Base-by-base conservation (phyloP, 1,284 basidiomycete species). In the Austroboletus niveus region DNA sequence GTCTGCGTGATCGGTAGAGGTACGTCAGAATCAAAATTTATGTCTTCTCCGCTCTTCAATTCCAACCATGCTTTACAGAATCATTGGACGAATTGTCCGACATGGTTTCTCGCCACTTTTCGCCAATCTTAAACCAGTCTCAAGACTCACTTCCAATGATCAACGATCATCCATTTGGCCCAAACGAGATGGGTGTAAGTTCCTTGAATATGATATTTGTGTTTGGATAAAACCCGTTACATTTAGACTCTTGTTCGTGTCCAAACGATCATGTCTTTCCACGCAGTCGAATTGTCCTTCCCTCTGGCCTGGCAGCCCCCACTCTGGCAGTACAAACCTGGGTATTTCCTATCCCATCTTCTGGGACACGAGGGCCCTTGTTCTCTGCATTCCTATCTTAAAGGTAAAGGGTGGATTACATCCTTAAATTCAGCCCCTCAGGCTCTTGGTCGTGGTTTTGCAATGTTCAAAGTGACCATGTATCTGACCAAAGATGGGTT, bases 361-460 rank as follows among this genome's bases (percentile, higher is more conserved):
- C 72, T 98, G 45, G 97, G 97, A 0, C 96, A 99, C 69, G 98
- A 99, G 73, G 98, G 97, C 4, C 85, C 89, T 36, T 97, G 97
- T 1, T 98, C 94, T 1, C 75, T 99, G 40, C 81, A 95, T 59
- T 93, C 93, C 1, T 93, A 94, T 69, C 77, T 99, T 56, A 99
- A 98, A 75, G 77, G 81, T 59, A 88, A 90, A 65, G 94, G 95
- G 5, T 98, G 95, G 95, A 84, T 89, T 46, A 94, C 91, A 51
- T 78, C 78, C 22, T 75, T 99, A 43, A 85, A 81, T 51, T 80
- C 87, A 39, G 93, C 92, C 4, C 77, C 83, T 3, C 87, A 89
- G 53, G 78, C 82, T 49, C 79, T 89, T 17, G 94, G 82, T 4
- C 77, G 87, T 60, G 90, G 91, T 4, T 96, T 98, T 68, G 87